These are phyloP conservation scores for Lachnellula cervina DNA, from an alignment of 2,329 filamentous ascomycete species.

Conservation along the genomic window DNA sequence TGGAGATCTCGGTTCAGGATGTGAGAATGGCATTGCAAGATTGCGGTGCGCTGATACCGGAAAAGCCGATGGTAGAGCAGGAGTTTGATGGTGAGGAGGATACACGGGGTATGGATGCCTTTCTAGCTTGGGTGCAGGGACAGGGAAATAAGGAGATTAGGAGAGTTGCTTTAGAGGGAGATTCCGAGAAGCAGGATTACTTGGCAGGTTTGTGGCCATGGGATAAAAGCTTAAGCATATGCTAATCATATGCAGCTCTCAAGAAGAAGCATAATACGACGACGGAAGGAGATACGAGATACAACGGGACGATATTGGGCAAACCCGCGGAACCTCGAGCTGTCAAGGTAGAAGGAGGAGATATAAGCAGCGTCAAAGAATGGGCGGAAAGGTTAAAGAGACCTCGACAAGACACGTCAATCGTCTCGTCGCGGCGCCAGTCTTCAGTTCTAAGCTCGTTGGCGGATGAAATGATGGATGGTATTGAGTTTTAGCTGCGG, in stretches of 20 bases:
- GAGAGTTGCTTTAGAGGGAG: slow-evolving; percentile 71
- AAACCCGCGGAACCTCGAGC: slow-evolving; percentile 65
- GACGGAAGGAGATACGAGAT: slow-evolving; percentile 79
- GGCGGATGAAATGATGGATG: slow-evolving; percentile 29
- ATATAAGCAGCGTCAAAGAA: slow-evolving; percentile 59
- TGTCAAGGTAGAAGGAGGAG: slow-evolving; percentile 74
- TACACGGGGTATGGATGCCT: slow-evolving; percentile 68
- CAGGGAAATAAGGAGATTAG: slow-evolving; percentile 73
- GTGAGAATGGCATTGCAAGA: slow-evolving; percentile 82
- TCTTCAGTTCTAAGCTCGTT: slow-evolving; percentile 31
- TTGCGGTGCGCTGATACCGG: slow-evolving; percentile 67
- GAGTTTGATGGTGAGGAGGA: slow-evolving; percentile 65
- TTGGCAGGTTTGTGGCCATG: slow-evolving; percentile 47
- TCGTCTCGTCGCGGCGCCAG: slow-evolving; percentile 23
- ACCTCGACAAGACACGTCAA: slow-evolving; percentile 9
- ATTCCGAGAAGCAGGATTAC: slow-evolving; percentile 63
- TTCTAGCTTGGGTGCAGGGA: slow-evolving; percentile 74
- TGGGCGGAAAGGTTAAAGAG: slow-evolving; percentile 49
- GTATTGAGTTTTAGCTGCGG: slow-evolving; percentile 27
- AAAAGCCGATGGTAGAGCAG: slow-evolving; percentile 63
- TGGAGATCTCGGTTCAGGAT: slow-evolving; percentile 65
- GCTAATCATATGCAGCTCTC: slow-evolving; percentile 49
- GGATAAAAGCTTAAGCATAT: neutral
- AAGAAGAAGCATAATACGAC: slow-evolving; percentile 93
- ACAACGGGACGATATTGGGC: slow-evolving; percentile 78